These are phyloP conservation scores for Ophiosphaerella narmari DNA, from an alignment of 2,329 filamentous ascomycete species.

Conservation along the genomic window DNA sequence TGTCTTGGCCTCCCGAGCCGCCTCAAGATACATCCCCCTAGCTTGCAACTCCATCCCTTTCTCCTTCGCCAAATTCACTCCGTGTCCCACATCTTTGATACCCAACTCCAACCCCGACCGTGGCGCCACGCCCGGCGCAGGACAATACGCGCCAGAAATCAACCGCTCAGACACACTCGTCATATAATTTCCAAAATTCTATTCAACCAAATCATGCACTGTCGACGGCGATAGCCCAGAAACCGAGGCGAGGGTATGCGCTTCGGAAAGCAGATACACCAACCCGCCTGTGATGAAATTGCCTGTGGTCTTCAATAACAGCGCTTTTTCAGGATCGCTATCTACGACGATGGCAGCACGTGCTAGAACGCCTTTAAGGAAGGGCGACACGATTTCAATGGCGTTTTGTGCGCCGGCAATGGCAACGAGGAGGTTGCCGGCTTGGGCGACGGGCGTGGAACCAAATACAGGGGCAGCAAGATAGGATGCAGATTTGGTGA, in stretches of 20 bases:
- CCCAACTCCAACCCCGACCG: conserved; percentile 57
- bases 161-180: conserved; percentile 31
- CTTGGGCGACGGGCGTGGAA: conserved; percentile 54
- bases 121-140: conserved; percentile 41
- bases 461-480: conserved; percentile 57
- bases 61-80: conserved; percentile 50
- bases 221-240: conserved; percentile 48
- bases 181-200: conserved; percentile 37
- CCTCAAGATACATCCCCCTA: conserved; percentile 50
- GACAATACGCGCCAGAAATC: conserved; percentile 33
- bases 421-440: conserved; percentile 54
- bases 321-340: conserved; percentile 50
- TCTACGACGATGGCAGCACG: conserved; percentile 52
- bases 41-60: conserved; percentile 48
- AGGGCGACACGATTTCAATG: conserved; percentile 45
- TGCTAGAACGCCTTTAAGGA: conserved; percentile 48
- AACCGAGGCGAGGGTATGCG: conserved; percentile 56
- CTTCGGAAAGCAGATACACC: conserved; percentile 56
- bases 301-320: conserved; percentile 55
- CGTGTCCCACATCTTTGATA: conserved; percentile 59
- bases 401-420: conserved; percentile 50
- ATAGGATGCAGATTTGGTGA: conserved; percentile 39
- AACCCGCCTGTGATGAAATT: conserved; percentile 57
- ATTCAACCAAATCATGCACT: conserved; percentile 50
- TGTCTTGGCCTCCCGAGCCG: conserved; percentile 50